Conservation (phyloP, 2,329 filamentous ascomycete species). For the Paraphaeosphaeria sporulosa region DNA sequence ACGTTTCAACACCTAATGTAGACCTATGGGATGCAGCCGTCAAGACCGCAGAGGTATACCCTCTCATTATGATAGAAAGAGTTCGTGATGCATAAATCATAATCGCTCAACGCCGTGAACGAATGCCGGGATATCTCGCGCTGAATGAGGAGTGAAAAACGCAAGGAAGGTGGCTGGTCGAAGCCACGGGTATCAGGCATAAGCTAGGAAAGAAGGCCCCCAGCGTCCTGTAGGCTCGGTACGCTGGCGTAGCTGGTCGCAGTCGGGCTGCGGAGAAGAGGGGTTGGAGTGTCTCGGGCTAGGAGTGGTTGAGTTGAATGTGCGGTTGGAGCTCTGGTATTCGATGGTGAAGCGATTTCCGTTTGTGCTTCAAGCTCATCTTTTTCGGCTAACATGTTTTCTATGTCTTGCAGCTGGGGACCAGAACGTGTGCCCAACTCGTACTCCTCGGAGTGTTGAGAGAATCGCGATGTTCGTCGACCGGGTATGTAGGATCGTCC, state of each 20-base stretch:
- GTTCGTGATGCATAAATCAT: slow-evolving; percentile 28
- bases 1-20: too few species aligned
- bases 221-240: slow-evolving; percentile 42
- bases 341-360: slow-evolving; percentile 19
- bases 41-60: background rate
- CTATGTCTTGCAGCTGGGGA: slow-evolving; percentile 36
- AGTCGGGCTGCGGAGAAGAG: slow-evolving; percentile 32
- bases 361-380: slow-evolving; percentile 28
- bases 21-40: background rate
- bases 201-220: slow-evolving; percentile 38
- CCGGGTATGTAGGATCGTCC: slow-evolving; percentile 34
- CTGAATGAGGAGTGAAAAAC: slow-evolving; percentile 18
- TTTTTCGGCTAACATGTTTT: slow-evolving; percentile 35
- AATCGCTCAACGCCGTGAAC: slow-evolving; percentile 25
- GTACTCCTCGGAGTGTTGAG: slow-evolving; percentile 44
- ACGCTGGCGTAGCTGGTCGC: slow-evolving; percentile 31
- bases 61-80: background rate
- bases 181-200: slow-evolving; percentile 44
- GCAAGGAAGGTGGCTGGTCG: slow-evolving; percentile 28
- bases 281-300: slow-evolving; percentile 18
- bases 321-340: slow-evolving; percentile 20
- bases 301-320: slow-evolving; percentile 21
- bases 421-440: slow-evolving; percentile 34
- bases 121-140: slow-evolving; percentile 28
- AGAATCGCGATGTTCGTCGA: slow-evolving; percentile 42